Base-by-base conservation (phyloP, 139 green algal genomes). In the Desmodesmus armatus region DNA sequence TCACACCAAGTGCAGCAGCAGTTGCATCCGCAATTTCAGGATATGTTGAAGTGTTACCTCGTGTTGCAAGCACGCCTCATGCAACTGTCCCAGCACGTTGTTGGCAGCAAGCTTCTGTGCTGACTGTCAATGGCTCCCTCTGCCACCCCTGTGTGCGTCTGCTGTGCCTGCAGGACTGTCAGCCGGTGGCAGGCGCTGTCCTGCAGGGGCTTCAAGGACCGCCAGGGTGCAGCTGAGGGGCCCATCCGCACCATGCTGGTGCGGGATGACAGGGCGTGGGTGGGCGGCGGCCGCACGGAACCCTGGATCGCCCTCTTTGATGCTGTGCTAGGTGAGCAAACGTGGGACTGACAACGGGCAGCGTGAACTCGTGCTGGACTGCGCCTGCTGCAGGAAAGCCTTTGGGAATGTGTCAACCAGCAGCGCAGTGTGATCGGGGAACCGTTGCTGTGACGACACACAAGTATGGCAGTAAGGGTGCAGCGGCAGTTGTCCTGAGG, bases 241-340 rank as follows among this genome's bases (percentile, higher is more conserved):
- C 71, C 71, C 31, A 43, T 80, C 33, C 66, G 75, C 47, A 65
- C 31, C 55, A 84, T 92, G 55, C 70, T 90, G 13, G 27, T 88
- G 41, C 81, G 82, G 0, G 87, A 89, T 19, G 76, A 67, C 39
- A 51, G 85, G 11, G 89, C 78, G 0, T 93, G 87, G 87, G 84
- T 88, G n/a, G 83, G 78, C 37, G 89, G 89, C 29, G 89, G 89
- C 0, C 41, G 71, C 5, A 13, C 5, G 9, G 53, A 87, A 29
- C 81, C 81, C 15, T 93, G 90, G 90, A 67, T 93, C 15, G 66
- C 80, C 37, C n/a, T 91, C 33, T 93, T 87, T 83, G 76, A 90
- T 71, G 40, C 87, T 2, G 62, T n/a, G 3, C 80, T 86, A 88
- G 87, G 83, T 87, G 63, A 3, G 70, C 29, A n/a, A 2, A 72